A percentile compares a stretch with the other conserved stretches of the same genome.
These are phyloP conservation scores for Eremochloa ophiuroides DNA, from an alignment of 176 grass and related monocot genomes.

Conservation along the genomic window DNA sequence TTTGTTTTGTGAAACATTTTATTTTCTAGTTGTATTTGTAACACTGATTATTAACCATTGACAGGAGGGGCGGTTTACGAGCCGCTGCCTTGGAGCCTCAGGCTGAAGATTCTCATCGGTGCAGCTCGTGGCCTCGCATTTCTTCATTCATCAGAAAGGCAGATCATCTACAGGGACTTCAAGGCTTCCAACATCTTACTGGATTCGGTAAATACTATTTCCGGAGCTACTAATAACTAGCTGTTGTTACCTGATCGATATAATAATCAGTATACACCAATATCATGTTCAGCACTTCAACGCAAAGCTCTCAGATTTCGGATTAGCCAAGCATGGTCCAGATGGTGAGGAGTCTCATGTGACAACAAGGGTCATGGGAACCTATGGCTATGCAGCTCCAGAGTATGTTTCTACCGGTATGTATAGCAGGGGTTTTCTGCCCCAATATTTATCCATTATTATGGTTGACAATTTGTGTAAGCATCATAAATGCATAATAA, in stretches of 20 bases:
- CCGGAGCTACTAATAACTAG: not conserved
- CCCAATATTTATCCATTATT: not conserved
- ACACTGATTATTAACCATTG: not conserved
- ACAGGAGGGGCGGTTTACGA: conserved; percentile 57
- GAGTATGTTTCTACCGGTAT: conserved; percentile 88
- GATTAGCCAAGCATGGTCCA: conserved; percentile 81
- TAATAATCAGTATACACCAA: not conserved
- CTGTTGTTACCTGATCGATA: not conserved
- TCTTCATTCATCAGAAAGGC: conserved; percentile 76
- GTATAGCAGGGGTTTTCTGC: not conserved
- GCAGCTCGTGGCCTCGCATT: conserved; percentile 90
- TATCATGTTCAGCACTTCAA: conserved; percentile 57
- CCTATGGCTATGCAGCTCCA: conserved; percentile 80
- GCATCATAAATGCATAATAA: not conserved
- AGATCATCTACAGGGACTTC: conserved; percentile 91
- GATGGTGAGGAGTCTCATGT: conserved; percentile 73
- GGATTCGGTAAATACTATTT: conserved; percentile 56
- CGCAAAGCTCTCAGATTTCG: conserved; percentile 87
- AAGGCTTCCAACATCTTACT: conserved; percentile 88
- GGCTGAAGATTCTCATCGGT: conserved; percentile 86
- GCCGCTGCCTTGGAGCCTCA: conserved; percentile 71
- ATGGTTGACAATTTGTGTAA: not conserved
- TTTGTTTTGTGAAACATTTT: conserved; percentile 15
- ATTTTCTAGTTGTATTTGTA: not conserved
- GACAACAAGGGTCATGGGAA: conserved; percentile 89